These are phyloP conservation scores for Ganoderma resinaceum DNA, from an alignment of 1,284 basidiomycete species.

Conservation along the genomic window DNA sequence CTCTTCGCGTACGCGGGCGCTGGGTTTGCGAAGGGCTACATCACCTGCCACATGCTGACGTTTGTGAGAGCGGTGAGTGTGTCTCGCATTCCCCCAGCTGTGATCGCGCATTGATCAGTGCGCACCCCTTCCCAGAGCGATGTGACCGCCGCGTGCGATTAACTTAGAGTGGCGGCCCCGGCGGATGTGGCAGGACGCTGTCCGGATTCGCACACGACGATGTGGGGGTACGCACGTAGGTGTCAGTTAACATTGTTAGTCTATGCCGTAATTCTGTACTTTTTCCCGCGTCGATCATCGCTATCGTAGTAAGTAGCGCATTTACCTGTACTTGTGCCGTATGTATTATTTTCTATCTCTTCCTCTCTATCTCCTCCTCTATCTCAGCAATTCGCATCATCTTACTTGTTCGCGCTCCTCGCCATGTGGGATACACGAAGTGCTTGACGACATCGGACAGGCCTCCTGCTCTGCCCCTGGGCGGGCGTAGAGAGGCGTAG, in stretches of 20 bases:
- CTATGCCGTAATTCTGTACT: constrained; percentile 1
- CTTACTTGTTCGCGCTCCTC: background rate
- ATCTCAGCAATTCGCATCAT: background rate
- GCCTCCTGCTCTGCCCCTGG: background rate
- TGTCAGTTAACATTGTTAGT: background rate
- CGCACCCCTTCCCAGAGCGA: constrained; percentile 22
- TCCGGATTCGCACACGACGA: background rate
- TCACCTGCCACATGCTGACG: constrained; percentile 77
- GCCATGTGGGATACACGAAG: background rate
- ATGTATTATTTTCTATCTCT: constrained; percentile 3
- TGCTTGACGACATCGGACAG: background rate
- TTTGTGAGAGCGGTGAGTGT: constrained; percentile 42
- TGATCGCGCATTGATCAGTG: background rate
- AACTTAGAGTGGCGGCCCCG: constrained; percentile 1
- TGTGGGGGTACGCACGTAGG: background rate
- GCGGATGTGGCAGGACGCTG: background rate
- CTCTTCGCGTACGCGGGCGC: constrained; percentile 80
- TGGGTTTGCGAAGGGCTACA: constrained; percentile 78
- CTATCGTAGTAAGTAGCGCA: constrained; percentile 2
- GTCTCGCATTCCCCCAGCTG: background rate
- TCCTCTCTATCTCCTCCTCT: background rate
- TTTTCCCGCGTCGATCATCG: background rate
- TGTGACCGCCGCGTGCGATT: constrained; percentile 30
- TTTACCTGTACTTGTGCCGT: background rate
- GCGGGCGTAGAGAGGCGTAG: background rate